Base-by-base conservation (phyloP, 257 asterid genomes). In the Vinca minor region DNA sequence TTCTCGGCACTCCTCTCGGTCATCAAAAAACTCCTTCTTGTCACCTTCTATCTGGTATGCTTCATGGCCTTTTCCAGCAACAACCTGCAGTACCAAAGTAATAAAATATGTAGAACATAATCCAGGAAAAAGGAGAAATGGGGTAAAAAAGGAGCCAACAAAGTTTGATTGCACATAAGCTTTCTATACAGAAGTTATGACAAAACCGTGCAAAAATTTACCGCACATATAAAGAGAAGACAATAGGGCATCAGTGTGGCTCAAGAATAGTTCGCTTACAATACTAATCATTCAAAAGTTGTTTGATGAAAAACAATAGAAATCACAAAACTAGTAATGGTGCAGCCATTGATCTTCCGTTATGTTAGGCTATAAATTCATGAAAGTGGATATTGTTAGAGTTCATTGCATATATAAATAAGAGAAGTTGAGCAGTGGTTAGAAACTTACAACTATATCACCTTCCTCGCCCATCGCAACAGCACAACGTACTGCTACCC, bases 401-500 rank as follows among this genome's bases (percentile, higher is more conserved):
- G 18, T 21, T 28, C 38, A 28, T 28, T 28, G 60, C 32, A 54
- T 14, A 28, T 14, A 54, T 13, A 28, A 11, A 31, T 15, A 29
- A 45, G 23, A 8, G 15, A 13, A 26, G 38, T 29, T 13, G 41
- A 15, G 17, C 14, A 52, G 35, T 13, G 48, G 31, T 38, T 3
- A 59, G 70, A 55, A 69, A 87, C 96, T 79, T 84, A 88, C 98
- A 73, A 92, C 96, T 62, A 89, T 73, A 71, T 92, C 98, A 55
- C 98, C 98, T 77, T 92, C 98, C 87, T 92, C 98, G 8, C 96
- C 98, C 96, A 92, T 92, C 46, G 98, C 98, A 57, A 92, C 95
- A 48, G 93, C 98, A 78, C 95, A 92, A 35, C 98, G 83, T 60
- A 92, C 96, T 41, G 96, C 96, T 62, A 92, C 98, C 18, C 89